A percentile compares a stretch with the other conserved stretches of the same genome.
These are phyloP conservation scores for Linaria vulgaris DNA, from an alignment of 257 asterid species.

Conservation along the genomic window DNA sequence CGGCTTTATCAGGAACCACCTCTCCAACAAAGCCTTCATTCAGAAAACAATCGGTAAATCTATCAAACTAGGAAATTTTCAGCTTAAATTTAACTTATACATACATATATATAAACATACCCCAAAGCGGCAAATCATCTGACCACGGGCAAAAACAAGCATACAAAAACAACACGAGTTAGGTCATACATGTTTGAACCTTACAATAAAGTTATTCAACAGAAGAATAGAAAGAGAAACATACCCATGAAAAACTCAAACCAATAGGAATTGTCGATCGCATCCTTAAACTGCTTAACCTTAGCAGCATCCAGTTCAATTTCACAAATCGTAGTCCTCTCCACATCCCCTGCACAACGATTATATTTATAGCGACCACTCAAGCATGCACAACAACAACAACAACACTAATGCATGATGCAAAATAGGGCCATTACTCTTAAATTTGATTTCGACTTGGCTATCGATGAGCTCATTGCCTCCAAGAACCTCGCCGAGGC, in stretches of 20 bases:
- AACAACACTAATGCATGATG: slow-evolving; percentile 1
- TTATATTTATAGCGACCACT: not conserved
- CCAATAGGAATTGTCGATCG: slow-evolving; percentile 69
- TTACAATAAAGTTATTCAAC: slow-evolving; percentile 8
- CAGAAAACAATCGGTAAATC: slow-evolving; percentile 19
- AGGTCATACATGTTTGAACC: slow-evolving; percentile 23
- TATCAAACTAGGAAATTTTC: slow-evolving; percentile 16
- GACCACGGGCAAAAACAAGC: slow-evolving; percentile 33
- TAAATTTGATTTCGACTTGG: slow-evolving; percentile 73
- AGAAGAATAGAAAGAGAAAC: slow-evolving; percentile 17
- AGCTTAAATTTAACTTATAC: slow-evolving; percentile 3
- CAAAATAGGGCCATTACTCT: slow-evolving; percentile 63
- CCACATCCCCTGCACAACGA: slow-evolving; percentile 56
- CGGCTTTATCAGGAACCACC: slow-evolving; percentile 50
- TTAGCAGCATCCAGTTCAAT: slow-evolving; percentile 60
- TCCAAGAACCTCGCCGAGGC: slow-evolving; percentile 97
- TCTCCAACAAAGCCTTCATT: slow-evolving; percentile 59
- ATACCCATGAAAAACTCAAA: slow-evolving; percentile 70
- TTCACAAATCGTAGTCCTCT: slow-evolving; percentile 49
- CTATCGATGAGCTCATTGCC: slow-evolving; percentile 98
- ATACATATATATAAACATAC: slow-evolving; percentile 44
- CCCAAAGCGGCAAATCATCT: slow-evolving; percentile 99
- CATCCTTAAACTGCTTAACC: slow-evolving; percentile 63
- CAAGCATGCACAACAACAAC: no score
- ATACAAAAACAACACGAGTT: slow-evolving; percentile 31